Conservation (phyloP, 2,329 filamentous ascomycete genomes). For the Sarocladiaceae sp. region DNA sequence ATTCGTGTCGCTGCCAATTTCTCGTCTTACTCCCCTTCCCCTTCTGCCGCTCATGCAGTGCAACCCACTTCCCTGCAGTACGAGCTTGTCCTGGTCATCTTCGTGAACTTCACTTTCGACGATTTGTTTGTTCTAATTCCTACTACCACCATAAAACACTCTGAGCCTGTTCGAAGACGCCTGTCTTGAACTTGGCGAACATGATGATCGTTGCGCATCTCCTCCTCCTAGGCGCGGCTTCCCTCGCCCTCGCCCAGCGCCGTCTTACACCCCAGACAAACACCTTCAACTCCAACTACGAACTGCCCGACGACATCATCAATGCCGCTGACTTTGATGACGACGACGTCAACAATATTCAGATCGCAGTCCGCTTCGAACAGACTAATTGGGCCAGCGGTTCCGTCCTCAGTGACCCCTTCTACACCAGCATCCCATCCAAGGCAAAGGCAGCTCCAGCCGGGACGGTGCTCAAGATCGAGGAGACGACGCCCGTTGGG, state of each 20-base stretch:
- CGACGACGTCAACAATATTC: slow-evolving; percentile 15
- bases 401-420: slow-evolving; percentile 27
- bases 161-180: too few species aligned
- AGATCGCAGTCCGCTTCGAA: slow-evolving; percentile 13
- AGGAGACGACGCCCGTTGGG: slow-evolving; percentile 29
- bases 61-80: too few species aligned
- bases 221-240: neutral
- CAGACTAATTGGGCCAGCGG: slow-evolving; percentile 22
- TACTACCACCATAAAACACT: too few species aligned
- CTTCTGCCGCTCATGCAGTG: too few species aligned
- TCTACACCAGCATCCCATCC: slow-evolving; percentile 28
- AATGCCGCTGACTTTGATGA: slow-evolving; percentile 16
- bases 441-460: slow-evolving; percentile 17
- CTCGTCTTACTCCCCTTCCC: too few species aligned
- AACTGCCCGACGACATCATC: slow-evolving; percentile 19
- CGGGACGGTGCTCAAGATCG: slow-evolving; percentile 33
- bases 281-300: slow-evolving; percentile 24
- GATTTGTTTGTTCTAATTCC: too few species aligned
- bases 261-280: slow-evolving; percentile 10
- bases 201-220: neutral
- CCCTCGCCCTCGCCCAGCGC: neutral
- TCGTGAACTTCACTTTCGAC: too few species aligned
- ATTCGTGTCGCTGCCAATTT: too few species aligned
- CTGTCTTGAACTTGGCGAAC: too few species aligned
- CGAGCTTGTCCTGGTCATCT: too few species aligned